A percentile compares a stretch with the other conserved stretches of the same genome.
Evolutionary conservation across 257 asterid genomes (phyloP).

Genomic region (Galeopsis tetrahit): DNA sequence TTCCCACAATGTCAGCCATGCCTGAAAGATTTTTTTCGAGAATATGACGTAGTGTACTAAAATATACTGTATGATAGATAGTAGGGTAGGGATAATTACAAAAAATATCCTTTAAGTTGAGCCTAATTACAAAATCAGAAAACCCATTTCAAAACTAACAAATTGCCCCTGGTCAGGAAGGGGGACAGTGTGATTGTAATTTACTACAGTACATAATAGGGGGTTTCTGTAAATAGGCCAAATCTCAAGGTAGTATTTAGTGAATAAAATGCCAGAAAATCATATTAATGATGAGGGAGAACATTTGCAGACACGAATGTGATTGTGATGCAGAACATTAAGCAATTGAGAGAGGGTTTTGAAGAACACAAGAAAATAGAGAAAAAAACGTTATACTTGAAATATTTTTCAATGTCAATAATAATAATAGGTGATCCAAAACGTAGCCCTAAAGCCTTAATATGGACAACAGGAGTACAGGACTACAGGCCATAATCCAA

Average conservation of each 20-base stretch:
- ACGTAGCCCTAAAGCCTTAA: too few species aligned
- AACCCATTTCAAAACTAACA: too few species aligned
- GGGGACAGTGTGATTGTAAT: too few species aligned
- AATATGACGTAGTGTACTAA: background rate
- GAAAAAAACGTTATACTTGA: too few species aligned
- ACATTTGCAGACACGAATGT: background rate
- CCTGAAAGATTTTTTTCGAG: constrained; percentile 48
- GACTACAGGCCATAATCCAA: too few species aligned
- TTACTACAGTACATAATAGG: background rate
- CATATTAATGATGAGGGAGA: background rate
- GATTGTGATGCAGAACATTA: too few species aligned
- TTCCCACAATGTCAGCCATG: constrained; percentile 83
- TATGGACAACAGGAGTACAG: too few species aligned
- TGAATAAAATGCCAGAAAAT: background rate
- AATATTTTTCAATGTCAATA: too few species aligned
- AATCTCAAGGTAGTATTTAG: background rate
- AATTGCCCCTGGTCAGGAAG: too few species aligned
- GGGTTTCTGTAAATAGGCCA: background rate
- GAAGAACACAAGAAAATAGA: too few species aligned
- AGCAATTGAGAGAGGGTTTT: too few species aligned
- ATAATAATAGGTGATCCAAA: too few species aligned
- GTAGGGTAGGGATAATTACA: background rate
- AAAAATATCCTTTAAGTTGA: background rate
- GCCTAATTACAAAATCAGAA: background rate
- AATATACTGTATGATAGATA: background rate